Evolutionary conservation across 495 filamentous ascomycete genomes (phyloP).

Genomic region (Entonaema liquescens): DNA sequence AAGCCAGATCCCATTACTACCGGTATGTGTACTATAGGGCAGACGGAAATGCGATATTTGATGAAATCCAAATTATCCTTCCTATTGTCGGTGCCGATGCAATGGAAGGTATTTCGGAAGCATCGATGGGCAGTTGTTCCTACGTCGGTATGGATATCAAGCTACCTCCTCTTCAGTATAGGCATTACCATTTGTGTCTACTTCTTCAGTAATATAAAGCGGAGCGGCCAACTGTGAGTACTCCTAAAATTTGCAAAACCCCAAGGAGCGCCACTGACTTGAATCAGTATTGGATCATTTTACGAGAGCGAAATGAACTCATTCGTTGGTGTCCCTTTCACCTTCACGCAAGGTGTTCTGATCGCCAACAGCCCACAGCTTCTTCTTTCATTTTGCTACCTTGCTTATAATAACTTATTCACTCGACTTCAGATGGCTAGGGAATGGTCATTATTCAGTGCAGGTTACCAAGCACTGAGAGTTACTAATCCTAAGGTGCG

Average conservation of each 20-base stretch:
- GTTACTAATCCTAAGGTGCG: conserved; percentile 53
- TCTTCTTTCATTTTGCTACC: conserved; percentile 54
- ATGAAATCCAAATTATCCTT: conserved; percentile 7
- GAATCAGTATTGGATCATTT: conserved; percentile 25
- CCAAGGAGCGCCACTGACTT: not conserved
- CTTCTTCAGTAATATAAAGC: not conserved
- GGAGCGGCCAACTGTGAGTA: not conserved
- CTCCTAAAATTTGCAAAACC: not conserved
- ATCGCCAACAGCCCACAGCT: conserved; percentile 57
- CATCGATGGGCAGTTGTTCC: conserved; percentile 18
- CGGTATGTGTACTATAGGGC: conserved; percentile 44
- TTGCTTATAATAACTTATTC: conserved; percentile 44
- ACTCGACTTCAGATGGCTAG: conserved; percentile 38
- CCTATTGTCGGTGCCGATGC: conserved; percentile 9
- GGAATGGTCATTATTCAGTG: conserved; percentile 36
- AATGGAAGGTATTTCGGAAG: conserved; percentile 17
- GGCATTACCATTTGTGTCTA: conserved; percentile 20
- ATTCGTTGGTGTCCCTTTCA: conserved; percentile 13
- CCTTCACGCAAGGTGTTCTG: conserved; percentile 34
- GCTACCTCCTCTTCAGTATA: conserved; percentile 30
- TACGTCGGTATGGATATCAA: conserved; percentile 24
- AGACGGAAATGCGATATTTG: conserved; percentile 30
- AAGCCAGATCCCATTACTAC: conserved; percentile 51
- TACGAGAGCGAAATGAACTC: conserved; percentile 32
- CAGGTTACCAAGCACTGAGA: conserved; percentile 52